phyloP scores from a whole-genome alignment of 2,329 filamentous ascomycete species.

The Reticulascus tulasneorum region DNA sequence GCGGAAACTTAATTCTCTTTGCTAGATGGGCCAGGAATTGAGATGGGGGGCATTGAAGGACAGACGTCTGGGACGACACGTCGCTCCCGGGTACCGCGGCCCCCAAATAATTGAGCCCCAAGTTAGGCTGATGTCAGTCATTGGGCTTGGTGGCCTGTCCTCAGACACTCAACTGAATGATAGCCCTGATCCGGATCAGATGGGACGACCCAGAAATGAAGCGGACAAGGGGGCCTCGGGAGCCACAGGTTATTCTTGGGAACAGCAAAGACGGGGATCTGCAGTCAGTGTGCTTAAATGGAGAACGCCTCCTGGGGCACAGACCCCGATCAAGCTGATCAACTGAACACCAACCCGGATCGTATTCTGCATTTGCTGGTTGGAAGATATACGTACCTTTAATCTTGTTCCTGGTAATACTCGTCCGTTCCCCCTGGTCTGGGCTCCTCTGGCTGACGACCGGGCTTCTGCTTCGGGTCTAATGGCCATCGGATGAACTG shows the following conservation, averaged over 20 bases:
- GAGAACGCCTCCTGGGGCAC: no score
- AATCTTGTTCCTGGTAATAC: no score
- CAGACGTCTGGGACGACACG: no score
- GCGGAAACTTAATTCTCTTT: background rate
- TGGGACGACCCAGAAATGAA: background rate
- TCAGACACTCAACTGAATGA: background rate
- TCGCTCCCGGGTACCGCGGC: constrained; percentile 3
- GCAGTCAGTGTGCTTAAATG: no score
- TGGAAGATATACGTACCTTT: no score
- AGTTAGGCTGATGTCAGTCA: constrained; percentile 1
- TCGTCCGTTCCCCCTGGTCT: no score
- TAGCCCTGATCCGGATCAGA: constrained; percentile 1
- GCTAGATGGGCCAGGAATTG: background rate
- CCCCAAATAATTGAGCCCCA: constrained; percentile 4
- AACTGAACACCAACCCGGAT: no score
- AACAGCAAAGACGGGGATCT: background rate
- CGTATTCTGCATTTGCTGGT: no score
- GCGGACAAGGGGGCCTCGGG: background rate
- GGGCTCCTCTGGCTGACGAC: no score
- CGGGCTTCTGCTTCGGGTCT: constrained; percentile 1
- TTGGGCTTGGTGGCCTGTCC: no score
- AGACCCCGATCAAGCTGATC: no score
- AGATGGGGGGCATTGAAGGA: no score
- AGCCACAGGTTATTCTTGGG: constrained; percentile 1
- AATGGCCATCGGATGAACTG: constrained; percentile 6